Evolutionary conservation across 1,284 basidiomycete species (phyloP), one percentile per base, ranked within the genome.

Genomic region (Cystobasidiaceae sp.): DNA sequence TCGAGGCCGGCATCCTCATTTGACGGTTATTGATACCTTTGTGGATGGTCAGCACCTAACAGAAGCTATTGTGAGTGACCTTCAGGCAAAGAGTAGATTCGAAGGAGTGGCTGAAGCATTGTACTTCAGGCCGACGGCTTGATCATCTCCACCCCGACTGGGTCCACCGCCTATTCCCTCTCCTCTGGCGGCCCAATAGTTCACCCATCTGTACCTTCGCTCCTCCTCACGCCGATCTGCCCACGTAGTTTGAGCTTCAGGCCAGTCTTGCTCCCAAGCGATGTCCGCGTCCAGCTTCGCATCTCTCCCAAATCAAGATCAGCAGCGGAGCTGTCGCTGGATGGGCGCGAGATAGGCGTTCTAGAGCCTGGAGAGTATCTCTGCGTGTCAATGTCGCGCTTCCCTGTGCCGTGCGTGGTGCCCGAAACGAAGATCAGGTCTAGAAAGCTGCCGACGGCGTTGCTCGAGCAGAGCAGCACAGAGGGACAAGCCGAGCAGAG

Each of bases 41-140:
- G 92, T 96, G n/a, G 90, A 97, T 73, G 91, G 88, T 0, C 90
- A 94, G 74, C 91, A 96, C 79, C 81, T 97, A 15, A 97, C 93
- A 0, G 92, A 96, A 78, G 89, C 90, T 19, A 90, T 97, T 61
- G 92, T 93, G 78, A 68, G 90, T 21, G 23, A 9, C n/a, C 7
- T 17, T 17, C 19, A 6, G 9, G 6, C 37, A 3, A 44, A 32
- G 25, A 28, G 25, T 50, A n/a, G 19, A 8, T 15, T 2, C 25
- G 25, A 8, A 25, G 27, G 33, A 3, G 51, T 61, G 15, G 21
- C 11, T n/a, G 15, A 19, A 9, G 17, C 11, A 28, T 7, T 13
- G 23, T 68, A 39, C 25, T 33, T 11, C 74, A 93, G 91, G 91
- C 92, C 33, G 93, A 97, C 73, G 93, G 93, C 19, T 79, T 97